Conservation (phyloP, 345 rosid species). For the Eucalyptus virginea region DNA sequence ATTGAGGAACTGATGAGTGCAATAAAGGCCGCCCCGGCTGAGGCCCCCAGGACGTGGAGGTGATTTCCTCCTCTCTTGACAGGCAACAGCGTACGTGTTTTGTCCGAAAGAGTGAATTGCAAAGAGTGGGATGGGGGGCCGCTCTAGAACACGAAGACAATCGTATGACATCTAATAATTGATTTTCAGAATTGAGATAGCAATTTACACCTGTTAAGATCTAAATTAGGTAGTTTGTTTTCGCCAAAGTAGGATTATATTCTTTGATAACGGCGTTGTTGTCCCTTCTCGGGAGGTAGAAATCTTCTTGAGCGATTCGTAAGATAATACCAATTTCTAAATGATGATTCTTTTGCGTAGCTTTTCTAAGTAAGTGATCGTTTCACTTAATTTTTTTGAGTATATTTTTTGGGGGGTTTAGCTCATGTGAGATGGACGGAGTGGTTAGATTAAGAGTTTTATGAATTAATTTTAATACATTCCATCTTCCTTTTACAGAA, state of each 20-base stretch:
- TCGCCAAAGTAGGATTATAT: background rate
- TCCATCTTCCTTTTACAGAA: background rate
- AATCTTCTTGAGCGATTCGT: rapidly evolving
- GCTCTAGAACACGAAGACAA: background rate
- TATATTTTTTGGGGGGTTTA: background rate
- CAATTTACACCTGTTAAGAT: background rate
- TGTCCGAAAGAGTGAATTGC: background rate
- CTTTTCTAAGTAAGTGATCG: background rate
- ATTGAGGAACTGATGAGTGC: too few species aligned
- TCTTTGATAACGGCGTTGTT: rapidly evolving
- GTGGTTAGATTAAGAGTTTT: background rate
- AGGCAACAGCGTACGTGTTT: too few species aligned
- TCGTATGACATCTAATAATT: background rate
- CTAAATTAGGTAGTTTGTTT: too few species aligned
- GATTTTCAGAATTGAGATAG: background rate
- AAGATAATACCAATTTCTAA: rapidly evolving
- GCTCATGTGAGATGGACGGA: background rate
- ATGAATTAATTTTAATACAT: background rate
- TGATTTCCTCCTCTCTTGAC: too few species aligned
- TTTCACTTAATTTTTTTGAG: too few species aligned
- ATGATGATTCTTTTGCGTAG: rapidly evolving
- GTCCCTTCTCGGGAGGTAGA: background rate
- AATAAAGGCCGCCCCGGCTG: too few species aligned
- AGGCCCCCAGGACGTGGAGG: too few species aligned
- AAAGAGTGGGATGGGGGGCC: background rate